Evolutionary conservation across 164 flowering plant species (phyloP), one percentile per base, ranked within the genome.

Genomic region (Dillenia turbinata): DNA sequence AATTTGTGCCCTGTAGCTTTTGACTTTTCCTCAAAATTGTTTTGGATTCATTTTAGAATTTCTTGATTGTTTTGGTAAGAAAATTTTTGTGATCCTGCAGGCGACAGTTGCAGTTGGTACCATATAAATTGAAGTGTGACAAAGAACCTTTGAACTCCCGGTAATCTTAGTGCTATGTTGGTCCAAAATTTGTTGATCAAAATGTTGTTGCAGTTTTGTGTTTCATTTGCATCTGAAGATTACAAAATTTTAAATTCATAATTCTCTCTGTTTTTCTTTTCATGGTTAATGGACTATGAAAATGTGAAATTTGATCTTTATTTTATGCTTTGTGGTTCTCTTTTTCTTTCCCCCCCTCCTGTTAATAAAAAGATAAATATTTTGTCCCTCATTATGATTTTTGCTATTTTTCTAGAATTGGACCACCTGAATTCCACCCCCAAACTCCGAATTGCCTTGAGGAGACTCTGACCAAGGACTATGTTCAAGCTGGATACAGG

Each of bases 371-470:
- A 4, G 40, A 33, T 33, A 6, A n/a, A 54, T 49, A 17, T 61
- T 33, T 26, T 56, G 9, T 50, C 33, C 26, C 46, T 60, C 19
- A 33, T 48, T 48, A 19, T 54, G 14, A 33, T 56, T 48, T 12
- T 0, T 24, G 40, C 9, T 48, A 43, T 17, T 24, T n/a, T 57
- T 62, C 1, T 69, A 95, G 99, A 56, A 91, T 95, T 72, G 97
- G 96, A 51, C 92, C 98, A 24, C 98, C 99, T 56, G 99, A 95
- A 57, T 92, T 80, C 66, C 83, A 88, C 62, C 97, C 96, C 8
- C 99, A 77, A 68, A 77, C 87, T 69, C 74, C 87, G 44, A 81
- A 73, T 75, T 95, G 98, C 63, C 95, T 91, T 0, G 98, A 95
- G 79, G 99, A 95, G 84, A 90, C 91, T 59, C 81, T 95, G 56